Conservation (phyloP, 2,329 filamentous ascomycete species). For the Pseudocercospora macadamiae region DNA sequence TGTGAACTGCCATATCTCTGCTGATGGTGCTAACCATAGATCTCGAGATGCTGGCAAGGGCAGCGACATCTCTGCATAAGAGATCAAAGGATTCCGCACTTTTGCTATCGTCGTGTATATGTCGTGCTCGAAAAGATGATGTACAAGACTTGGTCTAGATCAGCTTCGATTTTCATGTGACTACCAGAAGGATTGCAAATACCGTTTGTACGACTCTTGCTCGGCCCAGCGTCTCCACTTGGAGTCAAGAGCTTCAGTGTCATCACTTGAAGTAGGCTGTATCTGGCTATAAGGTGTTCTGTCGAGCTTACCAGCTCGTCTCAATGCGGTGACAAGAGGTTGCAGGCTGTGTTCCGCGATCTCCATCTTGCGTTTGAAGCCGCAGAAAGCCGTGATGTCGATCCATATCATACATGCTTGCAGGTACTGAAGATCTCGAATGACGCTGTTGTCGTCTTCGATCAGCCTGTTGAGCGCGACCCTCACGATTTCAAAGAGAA, state of each 20-base stretch:
- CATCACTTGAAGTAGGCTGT: conserved; percentile 11
- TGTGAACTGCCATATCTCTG: conserved; percentile 22
- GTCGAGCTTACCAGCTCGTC: conserved; percentile 28
- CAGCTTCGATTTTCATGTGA: not conserved
- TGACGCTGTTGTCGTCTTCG: conserved; percentile 37
- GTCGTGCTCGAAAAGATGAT: conserved; percentile 30
- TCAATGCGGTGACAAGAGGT: conserved; percentile 26
- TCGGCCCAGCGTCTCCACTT: conserved; percentile 24
- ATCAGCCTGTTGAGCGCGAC: conserved; percentile 34
- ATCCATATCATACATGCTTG: conserved; percentile 31
- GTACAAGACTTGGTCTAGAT: conserved; percentile 15
- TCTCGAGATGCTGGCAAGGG: conserved; percentile 24
- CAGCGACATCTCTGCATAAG: conserved; percentile 26
- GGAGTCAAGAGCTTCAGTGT: conserved; percentile 5
- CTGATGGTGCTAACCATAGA: conserved; percentile 24
- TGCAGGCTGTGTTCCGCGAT: conserved; percentile 27
- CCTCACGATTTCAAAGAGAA: conserved; percentile 37
- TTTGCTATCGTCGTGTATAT: conserved; percentile 27
- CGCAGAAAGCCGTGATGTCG: conserved; percentile 22
- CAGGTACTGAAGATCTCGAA: conserved; percentile 28
- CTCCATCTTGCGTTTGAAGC: conserved; percentile 28
- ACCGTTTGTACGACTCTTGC: conserved; percentile 25
- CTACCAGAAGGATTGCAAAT: too few relatives aligned
- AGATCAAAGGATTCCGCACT: conserved; percentile 25
- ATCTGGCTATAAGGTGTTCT: conserved; percentile 19